Conservation (phyloP, 345 rosid genomes). For the Alliaria petiolata region DNA sequence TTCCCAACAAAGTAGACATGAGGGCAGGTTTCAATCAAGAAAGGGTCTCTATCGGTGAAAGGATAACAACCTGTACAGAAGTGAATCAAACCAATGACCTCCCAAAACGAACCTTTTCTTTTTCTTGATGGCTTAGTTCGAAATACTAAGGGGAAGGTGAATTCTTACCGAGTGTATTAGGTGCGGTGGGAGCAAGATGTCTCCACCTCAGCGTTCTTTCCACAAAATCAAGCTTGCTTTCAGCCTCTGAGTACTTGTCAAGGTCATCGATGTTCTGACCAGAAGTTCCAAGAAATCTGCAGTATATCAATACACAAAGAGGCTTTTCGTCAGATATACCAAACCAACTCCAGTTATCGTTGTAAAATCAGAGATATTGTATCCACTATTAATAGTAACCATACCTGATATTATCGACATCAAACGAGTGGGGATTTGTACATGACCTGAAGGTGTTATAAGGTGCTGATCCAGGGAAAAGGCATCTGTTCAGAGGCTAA, state of each 20-base stretch:
- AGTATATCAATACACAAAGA: constrained; percentile 19
- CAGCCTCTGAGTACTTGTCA: constrained; percentile 80
- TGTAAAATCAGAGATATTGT: background rate
- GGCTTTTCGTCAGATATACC: background rate
- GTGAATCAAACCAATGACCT: background rate
- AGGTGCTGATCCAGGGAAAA: constrained; percentile 82
- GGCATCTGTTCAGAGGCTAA: constrained; percentile 90
- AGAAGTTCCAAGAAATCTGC: constrained; percentile 98
- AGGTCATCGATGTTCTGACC: constrained; percentile 97
- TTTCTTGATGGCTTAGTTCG: no score
- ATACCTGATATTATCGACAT: constrained; percentile 77
- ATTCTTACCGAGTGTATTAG: constrained; percentile 82
- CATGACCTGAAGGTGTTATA: constrained; percentile 89
- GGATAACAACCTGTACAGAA: constrained; percentile 83
- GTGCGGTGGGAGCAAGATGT: constrained; percentile 96
- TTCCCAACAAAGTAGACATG: constrained; percentile 92
- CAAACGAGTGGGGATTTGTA: constrained; percentile 95
- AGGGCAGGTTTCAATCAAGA: constrained; percentile 86
- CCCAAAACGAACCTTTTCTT: background rate
- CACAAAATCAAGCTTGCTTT: constrained; percentile 73
- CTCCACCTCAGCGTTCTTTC: constrained; percentile 96
- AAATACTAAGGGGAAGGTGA: no score
- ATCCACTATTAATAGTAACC: background rate
- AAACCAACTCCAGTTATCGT: background rate
- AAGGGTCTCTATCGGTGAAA: constrained; percentile 91